Percentiles rank a stretch among this genome's conserved stretches.
Conservation (phyloP, 495 filamentous ascomycete species). For the Neurospora sp. region DNA sequence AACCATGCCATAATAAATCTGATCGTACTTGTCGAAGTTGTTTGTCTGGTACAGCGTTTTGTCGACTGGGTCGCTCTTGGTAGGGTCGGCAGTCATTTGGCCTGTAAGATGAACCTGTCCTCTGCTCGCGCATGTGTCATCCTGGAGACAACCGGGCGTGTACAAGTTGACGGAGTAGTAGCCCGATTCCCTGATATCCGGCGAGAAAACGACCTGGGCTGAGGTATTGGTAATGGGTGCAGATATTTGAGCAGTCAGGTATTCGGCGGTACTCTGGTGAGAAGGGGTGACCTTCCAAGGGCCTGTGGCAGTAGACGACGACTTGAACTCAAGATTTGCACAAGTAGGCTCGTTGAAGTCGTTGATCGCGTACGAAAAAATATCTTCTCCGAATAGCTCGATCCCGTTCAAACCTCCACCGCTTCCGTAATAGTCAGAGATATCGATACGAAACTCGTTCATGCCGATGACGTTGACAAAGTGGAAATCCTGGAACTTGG, state of each 20-base stretch:
- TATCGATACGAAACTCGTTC: slow-evolving; percentile 77
- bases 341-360: slow-evolving; percentile 85
- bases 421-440: slow-evolving; percentile 73
- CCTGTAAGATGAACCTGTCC: slow-evolving; percentile 76
- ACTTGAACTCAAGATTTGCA: slow-evolving; percentile 52
- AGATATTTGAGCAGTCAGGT: slow-evolving; percentile 58
- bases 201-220: slow-evolving; percentile 63
- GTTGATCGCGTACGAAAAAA: slow-evolving; percentile 73
- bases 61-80: slow-evolving; percentile 32
- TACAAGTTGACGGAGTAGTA: slow-evolving; percentile 83
- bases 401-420: slow-evolving; percentile 85
- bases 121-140: slow-evolving; percentile 62
- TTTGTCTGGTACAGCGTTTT: slow-evolving; percentile 77
- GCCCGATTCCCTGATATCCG: slow-evolving; percentile 80
- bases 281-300: slow-evolving; percentile 61
- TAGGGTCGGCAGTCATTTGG: slow-evolving; percentile 44
- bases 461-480: slow-evolving; percentile 86
- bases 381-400: slow-evolving; percentile 81
- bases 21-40: slow-evolving; percentile 87
- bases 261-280: slow-evolving; percentile 55
- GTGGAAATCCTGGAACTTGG: slow-evolving; percentile 75
- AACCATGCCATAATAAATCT: slow-evolving; percentile 74
- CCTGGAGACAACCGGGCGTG: slow-evolving; percentile 80
- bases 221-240: slow-evolving; percentile 41
- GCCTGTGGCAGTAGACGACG: slow-evolving; percentile 57